Base-by-base conservation (phyloP, 176 grass and related monocot species). In the Rhipidocladum racemiflorum region DNA sequence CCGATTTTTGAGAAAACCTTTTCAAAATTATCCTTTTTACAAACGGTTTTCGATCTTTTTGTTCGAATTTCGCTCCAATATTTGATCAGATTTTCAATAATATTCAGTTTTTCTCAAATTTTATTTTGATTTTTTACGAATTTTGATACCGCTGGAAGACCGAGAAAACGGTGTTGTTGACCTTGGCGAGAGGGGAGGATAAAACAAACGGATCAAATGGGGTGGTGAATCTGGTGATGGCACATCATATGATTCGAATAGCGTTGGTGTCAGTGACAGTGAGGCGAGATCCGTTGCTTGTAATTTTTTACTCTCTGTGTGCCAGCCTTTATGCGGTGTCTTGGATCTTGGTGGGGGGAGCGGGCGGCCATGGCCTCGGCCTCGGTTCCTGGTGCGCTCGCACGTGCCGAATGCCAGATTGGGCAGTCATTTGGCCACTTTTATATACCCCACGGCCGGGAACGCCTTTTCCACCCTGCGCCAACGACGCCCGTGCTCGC, bases 381-480 rank as follows among this genome's bases (percentile, higher is more conserved):
- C 73, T 88, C 32, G 61, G 68, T 46, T 39, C 38, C 6, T 23
- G 35, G 27, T 49, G 88, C 55, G 29, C 28, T 64, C 9, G 72
- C 83, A 86, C 83, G 80, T 90, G 83, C 59, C 32, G 17, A 1
- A 7, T 50, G 77, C 66, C 65, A 65, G 36, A 73, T 82, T 48
- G 78, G 65, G 55, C 62, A 45, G 73, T n/a, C 66, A 23, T 9
- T 43, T 38, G n/a, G 46, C 29, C 2, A 15, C 74, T 39, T 78
- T 70, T 8, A 1, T 39, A 39, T 83, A 63, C 64, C 61, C 62
- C 64, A 38, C 68, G 78, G 46, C 75, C 7, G 13, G 27, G 28
- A 20, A 0, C 10, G 21, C 56, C 43, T 57, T 83, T 87, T 78
- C 20, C 24, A 51, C 71, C 39, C 12, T 71, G 7, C 50, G 27